Conservation (phyloP, 768 basidiomycete genomes). For the Podaxis carcinomalis region DNA sequence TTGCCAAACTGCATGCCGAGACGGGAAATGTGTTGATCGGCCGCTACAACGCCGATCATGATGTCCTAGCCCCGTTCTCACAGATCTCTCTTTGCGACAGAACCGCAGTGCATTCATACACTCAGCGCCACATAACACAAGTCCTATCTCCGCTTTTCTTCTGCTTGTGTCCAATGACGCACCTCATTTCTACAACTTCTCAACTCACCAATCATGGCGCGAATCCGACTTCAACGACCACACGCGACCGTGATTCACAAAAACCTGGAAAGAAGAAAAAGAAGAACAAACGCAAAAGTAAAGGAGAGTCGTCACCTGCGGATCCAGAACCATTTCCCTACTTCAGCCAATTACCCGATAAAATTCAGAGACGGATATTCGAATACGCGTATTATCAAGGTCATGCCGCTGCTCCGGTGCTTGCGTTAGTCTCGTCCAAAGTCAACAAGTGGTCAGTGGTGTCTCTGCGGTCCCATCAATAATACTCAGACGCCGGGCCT, state of each 20-base stretch:
- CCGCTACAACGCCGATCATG: background rate
- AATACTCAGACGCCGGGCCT: background rate
- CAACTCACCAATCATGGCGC: background rate
- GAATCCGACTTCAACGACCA: background rate
- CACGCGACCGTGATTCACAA: background rate
- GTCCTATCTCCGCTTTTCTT: too few species aligned
- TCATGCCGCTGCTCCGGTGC: background rate
- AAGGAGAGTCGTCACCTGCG: background rate
- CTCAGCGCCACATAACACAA: too few species aligned
- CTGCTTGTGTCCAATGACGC: background rate
- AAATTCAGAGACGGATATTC: background rate
- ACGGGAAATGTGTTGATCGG: background rate
- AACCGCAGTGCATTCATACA: too few species aligned
- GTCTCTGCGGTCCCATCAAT: background rate
- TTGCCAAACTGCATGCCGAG: background rate
- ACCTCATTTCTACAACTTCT: background rate
- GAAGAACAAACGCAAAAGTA: slow-evolving; percentile 2
- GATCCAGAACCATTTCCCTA: background rate
- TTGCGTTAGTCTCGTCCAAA: background rate
- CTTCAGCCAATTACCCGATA: background rate
- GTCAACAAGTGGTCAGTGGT: background rate
- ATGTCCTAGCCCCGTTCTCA: background rate
- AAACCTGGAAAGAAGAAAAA: background rate
- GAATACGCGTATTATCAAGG: background rate
- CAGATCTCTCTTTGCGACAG: too few species aligned